Evolutionary conservation across 768 basidiomycete species (phyloP).

Genomic region (Lentinus brumalis): DNA sequence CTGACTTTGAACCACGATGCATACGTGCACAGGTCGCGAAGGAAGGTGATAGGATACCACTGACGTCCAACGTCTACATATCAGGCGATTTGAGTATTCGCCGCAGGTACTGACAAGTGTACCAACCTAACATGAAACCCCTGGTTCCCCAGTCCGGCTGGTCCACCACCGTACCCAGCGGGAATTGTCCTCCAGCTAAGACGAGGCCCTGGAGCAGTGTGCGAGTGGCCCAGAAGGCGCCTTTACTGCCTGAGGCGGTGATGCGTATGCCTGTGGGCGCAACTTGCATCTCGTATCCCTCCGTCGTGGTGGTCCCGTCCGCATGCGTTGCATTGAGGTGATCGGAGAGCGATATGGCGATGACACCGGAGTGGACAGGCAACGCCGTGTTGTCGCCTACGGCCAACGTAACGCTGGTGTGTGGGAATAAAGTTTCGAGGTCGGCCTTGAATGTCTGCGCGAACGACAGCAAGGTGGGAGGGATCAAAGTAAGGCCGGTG

Average conservation of each 20-base stretch:
- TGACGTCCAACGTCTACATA: constrained; percentile 27
- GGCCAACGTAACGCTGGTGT: constrained; percentile 7
- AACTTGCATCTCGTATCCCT: constrained; percentile 26
- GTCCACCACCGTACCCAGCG: constrained; percentile 23
- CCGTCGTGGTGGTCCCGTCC: constrained; percentile 22
- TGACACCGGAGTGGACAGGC: background rate
- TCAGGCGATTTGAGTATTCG: background rate
- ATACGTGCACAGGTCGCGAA: constrained; percentile 30
- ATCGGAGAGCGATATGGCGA: constrained; percentile 19
- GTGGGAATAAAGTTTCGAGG: constrained; percentile 22
- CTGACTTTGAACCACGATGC: constrained; percentile 31
- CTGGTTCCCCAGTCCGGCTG: constrained; percentile 30
- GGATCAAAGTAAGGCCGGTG: constrained; percentile 27
- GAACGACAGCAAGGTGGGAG: constrained; percentile 26
- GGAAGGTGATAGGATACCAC: constrained; percentile 29
- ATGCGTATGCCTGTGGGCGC: constrained; percentile 18
- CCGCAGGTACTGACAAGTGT: background rate
- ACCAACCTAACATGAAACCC: constrained; percentile 31
- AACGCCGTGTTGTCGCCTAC: constrained; percentile 1
- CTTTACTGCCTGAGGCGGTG: constrained; percentile 26
- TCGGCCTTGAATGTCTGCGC: constrained; percentile 28
- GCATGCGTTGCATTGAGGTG: constrained; percentile 16
- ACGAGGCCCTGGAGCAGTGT: constrained; percentile 30
- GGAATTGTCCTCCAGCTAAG: constrained; percentile 25
- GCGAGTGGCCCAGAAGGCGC: constrained; percentile 31